These are phyloP conservation scores for Neofusicoccum sp. DNA, from an alignment of 2,329 filamentous ascomycete species.

Conservation along the genomic window DNA sequence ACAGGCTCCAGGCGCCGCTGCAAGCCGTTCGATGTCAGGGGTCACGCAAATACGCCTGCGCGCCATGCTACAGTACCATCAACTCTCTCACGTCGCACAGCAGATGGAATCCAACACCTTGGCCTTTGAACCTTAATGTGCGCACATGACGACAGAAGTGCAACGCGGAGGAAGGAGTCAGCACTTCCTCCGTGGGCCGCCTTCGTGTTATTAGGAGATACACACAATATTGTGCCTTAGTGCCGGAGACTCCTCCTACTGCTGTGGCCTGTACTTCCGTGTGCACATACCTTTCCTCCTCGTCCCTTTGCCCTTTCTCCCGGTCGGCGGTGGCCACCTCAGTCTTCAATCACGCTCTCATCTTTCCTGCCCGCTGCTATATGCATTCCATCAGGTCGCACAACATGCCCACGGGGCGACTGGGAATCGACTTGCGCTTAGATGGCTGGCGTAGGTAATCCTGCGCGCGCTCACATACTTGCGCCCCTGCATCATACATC, in stretches of 20 bases:
- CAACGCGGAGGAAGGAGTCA: not conserved
- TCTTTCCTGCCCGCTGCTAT: too few species aligned
- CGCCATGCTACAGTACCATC: not conserved
- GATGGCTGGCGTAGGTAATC: too few species aligned
- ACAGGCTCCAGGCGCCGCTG: not conserved
- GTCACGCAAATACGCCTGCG: not conserved
- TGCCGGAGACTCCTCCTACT: too few species aligned
- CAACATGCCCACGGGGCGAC: too few species aligned
- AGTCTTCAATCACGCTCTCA: too few species aligned
- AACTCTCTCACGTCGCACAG: not conserved
- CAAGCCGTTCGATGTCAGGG: too few species aligned
- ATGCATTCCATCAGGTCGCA: too few species aligned
- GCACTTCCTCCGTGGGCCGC: not conserved
- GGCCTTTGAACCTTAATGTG: not conserved
- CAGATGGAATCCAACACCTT: conserved; percentile 4
- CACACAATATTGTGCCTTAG: too few species aligned
- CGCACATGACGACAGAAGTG: conserved; percentile 1
- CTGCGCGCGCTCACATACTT: too few species aligned
- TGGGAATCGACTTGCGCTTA: too few species aligned
- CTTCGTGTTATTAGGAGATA: too few species aligned
- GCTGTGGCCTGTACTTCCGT: too few species aligned
- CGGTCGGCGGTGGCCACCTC: not conserved
- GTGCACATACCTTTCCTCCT: not conserved
- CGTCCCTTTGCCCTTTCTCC: not conserved
- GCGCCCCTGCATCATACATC: conserved; percentile 2